These are phyloP conservation scores for Colletotrichum aenigma DNA, from an alignment of 2,329 filamentous ascomycete genomes.

Conservation along the genomic window DNA sequence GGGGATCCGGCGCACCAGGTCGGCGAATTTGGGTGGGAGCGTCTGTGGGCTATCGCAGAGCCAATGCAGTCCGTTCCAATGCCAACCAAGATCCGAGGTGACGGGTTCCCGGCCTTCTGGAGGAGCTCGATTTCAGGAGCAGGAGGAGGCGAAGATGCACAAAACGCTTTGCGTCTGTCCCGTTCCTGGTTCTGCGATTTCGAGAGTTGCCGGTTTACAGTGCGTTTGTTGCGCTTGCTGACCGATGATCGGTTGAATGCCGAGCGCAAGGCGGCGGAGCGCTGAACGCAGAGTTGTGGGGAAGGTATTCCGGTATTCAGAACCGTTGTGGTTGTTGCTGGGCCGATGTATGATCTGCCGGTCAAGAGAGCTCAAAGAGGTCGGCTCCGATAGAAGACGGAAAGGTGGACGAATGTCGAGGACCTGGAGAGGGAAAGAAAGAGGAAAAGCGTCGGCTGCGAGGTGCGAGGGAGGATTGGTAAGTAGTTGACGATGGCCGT, in stretches of 20 bases:
- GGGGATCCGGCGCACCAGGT: constrained; percentile 16
- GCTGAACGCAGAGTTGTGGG: background rate
- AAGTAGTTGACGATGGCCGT: constrained; percentile 11
- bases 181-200: background rate
- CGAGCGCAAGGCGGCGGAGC: background rate
- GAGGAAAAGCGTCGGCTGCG: background rate
- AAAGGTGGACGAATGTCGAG: background rate
- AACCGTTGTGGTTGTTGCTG: background rate
- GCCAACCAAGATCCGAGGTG: constrained; percentile 15
- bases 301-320: background rate
- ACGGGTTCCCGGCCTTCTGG: background rate
- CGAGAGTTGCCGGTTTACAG: background rate
- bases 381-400: background rate
- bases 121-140: background rate
- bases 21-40: constrained; percentile 19
- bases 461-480: constrained; percentile 3
- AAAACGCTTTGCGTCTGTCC: background rate
- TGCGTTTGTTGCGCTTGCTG: background rate
- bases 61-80: constrained; percentile 15
- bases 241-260: background rate
- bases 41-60: constrained; percentile 19
- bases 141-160: background rate
- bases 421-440: background rate
- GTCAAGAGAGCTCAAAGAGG: background rate
- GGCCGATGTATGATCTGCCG: background rate